Evolutionary conservation across 129 eudicot species (phyloP).

Genomic region (Chrysanthemum lavandulifolium): DNA sequence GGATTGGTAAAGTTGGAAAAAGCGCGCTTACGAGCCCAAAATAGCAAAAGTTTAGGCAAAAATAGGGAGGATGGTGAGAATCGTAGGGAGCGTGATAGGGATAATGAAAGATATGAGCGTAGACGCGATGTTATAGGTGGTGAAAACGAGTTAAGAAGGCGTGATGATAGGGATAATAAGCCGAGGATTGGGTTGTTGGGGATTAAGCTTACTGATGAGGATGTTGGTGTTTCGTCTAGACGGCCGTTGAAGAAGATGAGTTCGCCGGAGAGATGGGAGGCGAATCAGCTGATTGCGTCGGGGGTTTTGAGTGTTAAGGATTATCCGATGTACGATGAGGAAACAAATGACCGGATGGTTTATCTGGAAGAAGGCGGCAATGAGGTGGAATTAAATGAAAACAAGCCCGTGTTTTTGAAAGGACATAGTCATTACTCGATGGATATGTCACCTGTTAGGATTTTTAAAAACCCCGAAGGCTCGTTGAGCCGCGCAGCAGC

Average conservation of each 20-base stretch:
- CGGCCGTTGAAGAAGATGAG: constrained; percentile 82
- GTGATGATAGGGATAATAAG: constrained; percentile 1
- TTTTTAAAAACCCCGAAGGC: constrained; percentile 87
- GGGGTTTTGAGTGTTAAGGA: constrained; percentile 82
- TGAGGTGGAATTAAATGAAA: constrained; percentile 84
- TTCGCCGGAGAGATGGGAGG: constrained; percentile 94
- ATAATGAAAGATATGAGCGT: constrained; percentile 17
- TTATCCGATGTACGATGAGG: constrained; percentile 73
- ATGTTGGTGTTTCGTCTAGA: constrained; percentile 54
- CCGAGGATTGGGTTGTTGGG: constrained; percentile 72
- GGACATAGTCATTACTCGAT: constrained; percentile 78
- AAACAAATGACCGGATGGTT: constrained; percentile 55
- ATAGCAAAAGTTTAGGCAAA: no score
- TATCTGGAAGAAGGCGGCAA: constrained; percentile 90
- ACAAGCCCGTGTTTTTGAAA: constrained; percentile 75
- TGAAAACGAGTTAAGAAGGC: not conserved
- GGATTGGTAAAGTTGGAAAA: constrained; percentile 43
- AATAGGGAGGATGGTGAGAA: no score
- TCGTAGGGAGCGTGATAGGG: no score
- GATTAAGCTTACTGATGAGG: constrained; percentile 61
- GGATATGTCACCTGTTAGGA: constrained; percentile 88
- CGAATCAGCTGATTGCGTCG: constrained; percentile 75
- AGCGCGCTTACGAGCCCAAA: no score
- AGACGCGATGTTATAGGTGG: constrained; percentile 21
- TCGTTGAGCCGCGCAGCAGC: constrained; percentile 98